Evolutionary conservation across 495 filamentous ascomycete species (phyloP), one percentile per base, ranked within the genome.

Genomic region (Aspergillus sparsus): DNA sequence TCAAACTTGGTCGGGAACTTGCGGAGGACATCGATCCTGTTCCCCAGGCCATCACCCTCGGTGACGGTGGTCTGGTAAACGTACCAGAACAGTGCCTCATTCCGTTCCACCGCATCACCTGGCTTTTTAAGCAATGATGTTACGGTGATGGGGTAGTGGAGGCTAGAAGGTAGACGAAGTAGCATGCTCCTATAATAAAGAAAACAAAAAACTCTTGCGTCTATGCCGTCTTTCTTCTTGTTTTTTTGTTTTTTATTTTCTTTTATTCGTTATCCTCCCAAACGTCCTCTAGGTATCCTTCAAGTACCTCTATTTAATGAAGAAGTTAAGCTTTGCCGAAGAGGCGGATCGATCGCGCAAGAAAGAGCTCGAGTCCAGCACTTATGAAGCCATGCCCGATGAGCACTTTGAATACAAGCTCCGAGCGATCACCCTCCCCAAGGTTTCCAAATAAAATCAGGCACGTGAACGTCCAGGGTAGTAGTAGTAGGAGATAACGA

Each of bases 141-240:
- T 74, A 99, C 88, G 67, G 91, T 97, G 79, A 98, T 93, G 61
- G 94, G 94, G 75, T 97, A 99, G 73, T 90, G 90, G 52, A 98
- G 83, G 62, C 77, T 76, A 51, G 71, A 55, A 55, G 81, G 80
- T 63, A 83, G 67, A 66, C 75, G 78, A 65, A 83, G 72, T 69
- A 81, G 77, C 81, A 83, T 83, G 56, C 64, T 73, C 65, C 63
- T 60, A 15, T 52, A 49, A 33, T 18, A 45, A 46, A 33, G 33
- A 42, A 11, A 42, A 11, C 12, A 8, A 42, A 15, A 42, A 7
- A 42, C 12, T 11, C 44, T 47, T 18, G 44, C 9, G 44, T 21
- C 44, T 47, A 47, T 16, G 15, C 9, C 44, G 6, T 5, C 37
- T 1, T 7, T 41, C 37, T 41, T 57, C 42, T 54, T 31, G 50